Evolutionary conservation across 805 yeast species (phyloP), one percentile per base, ranked within the genome.

Genomic region (Komagataella pseudopastoris): DNA sequence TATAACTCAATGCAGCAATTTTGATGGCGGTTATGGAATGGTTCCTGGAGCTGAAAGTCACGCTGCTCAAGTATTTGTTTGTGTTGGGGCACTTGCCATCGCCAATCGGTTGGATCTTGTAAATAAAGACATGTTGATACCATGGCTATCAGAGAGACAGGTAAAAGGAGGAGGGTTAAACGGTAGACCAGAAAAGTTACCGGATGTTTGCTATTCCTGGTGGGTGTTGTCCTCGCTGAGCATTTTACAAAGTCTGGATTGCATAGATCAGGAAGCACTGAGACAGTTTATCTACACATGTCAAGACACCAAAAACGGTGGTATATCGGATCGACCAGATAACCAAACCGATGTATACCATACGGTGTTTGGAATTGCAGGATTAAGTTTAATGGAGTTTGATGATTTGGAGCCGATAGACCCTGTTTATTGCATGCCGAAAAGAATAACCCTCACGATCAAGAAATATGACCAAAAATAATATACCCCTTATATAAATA

Each of bases 201-300:
- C 98, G 0, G 99, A 93, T 65, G 96, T 88, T n/a, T 93, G 99
- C 63, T 93, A 93, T 63, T 82, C 93, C 58, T 93, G 97, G 96
- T 93, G 99, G 99, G 95, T 89, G 7, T 64, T 89, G 20, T 83
- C 95, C 1, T 76, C 88, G 2, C 66, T 90, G 52, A 75, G 85
- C 0, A 81, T 88, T 44, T 70, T 91, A 18, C 77, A 70, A 0
- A 80, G 77, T 55, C 63, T 81, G 17, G 77, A 85, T 56, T 89
- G 96, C 89, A 84, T 93, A n/a, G 83, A 88, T 60, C 72, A 71
- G 24, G 73, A 67, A 4, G 79, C 76, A 57, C 68, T 93, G 52
- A 74, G 75, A 50, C 63, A 67, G 2, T 93, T 89, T 60, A 89
- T 93, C 4, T 65, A 91, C 45, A 60, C 64, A 2, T 81, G 93